phyloP scores from a whole-genome alignment of 2,329 filamentous ascomycete genomes.

The Ilyonectria destructans region DNA sequence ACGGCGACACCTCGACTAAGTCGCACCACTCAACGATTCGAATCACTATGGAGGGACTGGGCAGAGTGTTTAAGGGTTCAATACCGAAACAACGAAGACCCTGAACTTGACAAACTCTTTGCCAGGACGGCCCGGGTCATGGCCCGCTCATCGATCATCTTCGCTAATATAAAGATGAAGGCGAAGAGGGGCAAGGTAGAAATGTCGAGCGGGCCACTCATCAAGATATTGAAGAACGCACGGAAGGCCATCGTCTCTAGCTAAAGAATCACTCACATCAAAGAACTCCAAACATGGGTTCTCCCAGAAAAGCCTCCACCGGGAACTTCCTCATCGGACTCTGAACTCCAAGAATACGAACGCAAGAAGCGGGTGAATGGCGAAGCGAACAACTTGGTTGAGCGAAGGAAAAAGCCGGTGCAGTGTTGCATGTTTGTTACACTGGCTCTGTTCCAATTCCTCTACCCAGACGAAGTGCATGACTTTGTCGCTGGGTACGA shows the following conservation, averaged over 20 bases:
- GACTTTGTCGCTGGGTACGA: conserved; percentile 41
- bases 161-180: conserved; percentile 39
- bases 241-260: conserved; percentile 33
- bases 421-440: conserved; percentile 41
- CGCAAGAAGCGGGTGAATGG: conserved; percentile 29
- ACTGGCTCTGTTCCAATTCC: conserved; percentile 31
- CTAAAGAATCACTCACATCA: conserved; percentile 37
- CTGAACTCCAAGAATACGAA: no score
- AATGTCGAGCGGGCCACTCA: conserved; percentile 23
- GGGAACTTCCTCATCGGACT: conserved; percentile 11
- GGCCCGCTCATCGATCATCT: conserved; percentile 28
- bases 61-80: conserved; percentile 22
- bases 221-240: conserved; percentile 31
- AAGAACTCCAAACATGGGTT: conserved; percentile 28
- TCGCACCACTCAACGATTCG: conserved; percentile 34
- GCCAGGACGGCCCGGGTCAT: conserved; percentile 32
- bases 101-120: conserved; percentile 32
- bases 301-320: conserved; percentile 22
- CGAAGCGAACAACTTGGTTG: conserved; percentile 24
- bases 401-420: conserved; percentile 34
- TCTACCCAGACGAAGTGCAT: conserved; percentile 30
- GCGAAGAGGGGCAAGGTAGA: conserved; percentile 14
- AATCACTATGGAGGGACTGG: conserved; percentile 33
- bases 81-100: conserved; percentile 10
- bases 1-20: conserved; percentile 24